Conservation (phyloP, 495 filamentous ascomycete genomes). For the Podospora pseudopauciseta region DNA sequence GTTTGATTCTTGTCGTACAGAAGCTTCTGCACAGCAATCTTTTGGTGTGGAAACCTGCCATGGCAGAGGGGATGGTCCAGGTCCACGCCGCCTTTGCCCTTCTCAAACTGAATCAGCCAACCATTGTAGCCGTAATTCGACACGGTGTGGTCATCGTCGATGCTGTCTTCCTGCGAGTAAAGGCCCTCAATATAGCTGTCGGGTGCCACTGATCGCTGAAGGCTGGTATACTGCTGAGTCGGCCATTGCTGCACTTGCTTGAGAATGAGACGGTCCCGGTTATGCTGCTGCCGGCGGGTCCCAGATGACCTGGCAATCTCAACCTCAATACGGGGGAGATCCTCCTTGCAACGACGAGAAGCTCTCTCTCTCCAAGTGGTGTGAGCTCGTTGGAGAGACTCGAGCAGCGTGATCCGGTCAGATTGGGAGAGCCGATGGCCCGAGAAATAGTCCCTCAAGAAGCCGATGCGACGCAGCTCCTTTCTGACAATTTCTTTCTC, state of each 20-base stretch:
- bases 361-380: constrained; percentile 20
- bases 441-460: constrained; percentile 23
- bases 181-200: constrained; percentile 23
- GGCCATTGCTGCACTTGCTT: constrained; percentile 26
- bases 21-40: constrained; percentile 28
- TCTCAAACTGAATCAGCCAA: constrained; percentile 27
- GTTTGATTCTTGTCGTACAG: constrained; percentile 24
- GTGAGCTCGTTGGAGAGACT: constrained; percentile 20
- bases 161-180: constrained; percentile 19
- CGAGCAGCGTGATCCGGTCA: constrained; percentile 19
- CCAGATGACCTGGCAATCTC: constrained; percentile 18
- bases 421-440: constrained; percentile 18
- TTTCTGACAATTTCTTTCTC: constrained; percentile 28
- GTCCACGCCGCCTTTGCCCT: constrained; percentile 26
- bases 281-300: constrained; percentile 9
- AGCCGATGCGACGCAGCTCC: constrained; percentile 28
- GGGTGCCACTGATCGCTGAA: constrained; percentile 16
- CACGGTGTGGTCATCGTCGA: constrained; percentile 25
- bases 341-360: constrained; percentile 12
- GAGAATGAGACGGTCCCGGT: constrained; percentile 21
- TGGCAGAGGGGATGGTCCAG: constrained; percentile 25
- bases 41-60: constrained; percentile 29
- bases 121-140: constrained; percentile 31
- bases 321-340: constrained; percentile 16
- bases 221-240: constrained; percentile 10